Evolutionary conservation across 139 green algal genomes (phyloP), one percentile per base, ranked within the genome.

Genomic region (Coelastrella sp.): DNA sequence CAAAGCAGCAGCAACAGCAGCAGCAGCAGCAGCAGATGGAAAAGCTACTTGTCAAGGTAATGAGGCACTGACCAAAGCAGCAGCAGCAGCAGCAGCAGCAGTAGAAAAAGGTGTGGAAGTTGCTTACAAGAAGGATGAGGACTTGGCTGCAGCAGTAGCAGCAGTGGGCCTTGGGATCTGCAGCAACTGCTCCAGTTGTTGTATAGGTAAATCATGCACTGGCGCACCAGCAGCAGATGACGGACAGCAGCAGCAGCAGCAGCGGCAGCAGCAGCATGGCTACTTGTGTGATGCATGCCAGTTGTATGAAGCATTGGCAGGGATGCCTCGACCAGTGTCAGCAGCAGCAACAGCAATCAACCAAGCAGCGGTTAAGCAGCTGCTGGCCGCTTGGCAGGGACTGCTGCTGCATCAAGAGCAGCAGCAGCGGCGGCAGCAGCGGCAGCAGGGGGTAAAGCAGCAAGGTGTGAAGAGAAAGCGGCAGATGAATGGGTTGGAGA

Each of bases 341-440:
- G 63, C 63, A 65, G 63, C 83, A 80, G 83, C 20, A 15, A 25
- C 8, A 63, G 65, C 22, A 79, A 24, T 19, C 76, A 68, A 35
- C 17, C 11, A 24, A 68, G 0, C 14, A 68, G 10, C 20, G 6
- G 6, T 9, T 15, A 15, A 73, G 24, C 27, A 83, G 61, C 27
- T 63, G 61, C 61, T 88, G 25, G 82, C 63, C 60, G 82, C 65
- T 14, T 70, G 73, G n/a, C 60, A 61, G 24, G 82, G 24, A 12
- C 61, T 63, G 17, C 63, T 79, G 82, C 27, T 35, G 82, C n/a
- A 63, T 27, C 82, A 3, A 49, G 3, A 88, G 82, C 25, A 88
- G 61, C 65, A 57, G 61, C 65, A 78, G 82, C 25, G 63, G 57
- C 27, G 49, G 82, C 27, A 78, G 82, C 56, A 70, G 82, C 27